Evolutionary conservation across 108 stramenopile genomes (phyloP).

Genomic region (Fragilaria radians): DNA sequence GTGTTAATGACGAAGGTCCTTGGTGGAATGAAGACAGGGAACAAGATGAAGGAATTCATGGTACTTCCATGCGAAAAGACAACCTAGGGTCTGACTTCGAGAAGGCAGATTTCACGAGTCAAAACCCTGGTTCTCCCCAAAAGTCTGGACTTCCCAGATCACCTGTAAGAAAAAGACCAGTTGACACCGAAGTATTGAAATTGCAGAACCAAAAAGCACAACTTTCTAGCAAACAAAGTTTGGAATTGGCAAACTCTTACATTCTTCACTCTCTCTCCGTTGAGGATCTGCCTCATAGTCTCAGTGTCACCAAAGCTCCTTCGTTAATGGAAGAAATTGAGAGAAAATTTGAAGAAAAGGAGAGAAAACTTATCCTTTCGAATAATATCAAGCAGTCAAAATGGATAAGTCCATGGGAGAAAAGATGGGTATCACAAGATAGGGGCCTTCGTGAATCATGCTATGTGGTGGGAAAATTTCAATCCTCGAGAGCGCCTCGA

Average conservation of each 20-base stretch:
- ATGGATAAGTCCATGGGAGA: constrained; percentile 1
- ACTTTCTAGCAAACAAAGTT: background rate
- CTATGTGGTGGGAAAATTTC: background rate
- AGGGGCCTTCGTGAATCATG: too few relatives aligned
- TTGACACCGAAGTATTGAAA: background rate
- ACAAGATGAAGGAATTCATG: constrained; percentile 4
- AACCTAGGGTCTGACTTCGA: too few relatives aligned
- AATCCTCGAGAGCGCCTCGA: background rate
- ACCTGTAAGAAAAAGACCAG: background rate
- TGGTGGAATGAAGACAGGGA: constrained; percentile 13
- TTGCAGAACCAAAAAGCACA: background rate
- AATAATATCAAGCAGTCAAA: background rate
- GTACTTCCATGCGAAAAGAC: background rate
- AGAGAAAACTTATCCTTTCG: background rate
- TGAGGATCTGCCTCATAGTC: background rate
- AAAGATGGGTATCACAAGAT: background rate
- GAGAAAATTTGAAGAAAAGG: background rate
- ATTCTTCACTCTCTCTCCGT: background rate
- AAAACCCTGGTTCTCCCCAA: background rate
- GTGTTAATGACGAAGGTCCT: constrained; percentile 2
- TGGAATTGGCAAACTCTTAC: background rate
- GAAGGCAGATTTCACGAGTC: background rate
- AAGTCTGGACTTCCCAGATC: background rate
- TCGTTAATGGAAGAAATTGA: background rate
- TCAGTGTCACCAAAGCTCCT: background rate